Evolutionary conservation across 1,284 basidiomycete genomes (phyloP), one percentile per base, ranked within the genome.

Genomic region (Cutaneotrichosporon cavernicola): DNA sequence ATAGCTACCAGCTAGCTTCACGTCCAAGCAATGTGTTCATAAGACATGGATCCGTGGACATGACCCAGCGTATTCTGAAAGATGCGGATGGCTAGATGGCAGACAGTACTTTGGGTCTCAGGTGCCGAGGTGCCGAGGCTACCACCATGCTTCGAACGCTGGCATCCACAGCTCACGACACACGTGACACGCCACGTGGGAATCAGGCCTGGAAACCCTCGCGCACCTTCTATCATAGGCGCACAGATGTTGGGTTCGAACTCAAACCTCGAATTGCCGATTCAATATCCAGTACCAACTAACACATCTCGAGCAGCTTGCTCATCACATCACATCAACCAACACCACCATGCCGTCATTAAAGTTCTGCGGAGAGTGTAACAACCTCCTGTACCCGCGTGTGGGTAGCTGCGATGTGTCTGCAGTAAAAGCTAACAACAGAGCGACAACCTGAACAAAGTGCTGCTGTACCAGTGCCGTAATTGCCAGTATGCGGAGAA

Each of bases 401-500:
- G 85, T 85, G 49, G 58, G 78, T 69, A 21, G 32, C 34, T 22
- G 38, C 11, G 14, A n/a, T 3, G 1, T 13, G 18, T 26, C 26
- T 26, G 26, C 26, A 26, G 26, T 26, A 26, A 26, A n/a, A n/a
- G 32, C 56, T 51, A 10, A 53, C 30, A 14, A 10, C 57, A 65
- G 83, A 92, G 91, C 36, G 94, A 97, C 79, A 88, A 88, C 66
- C 86, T 89, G 69, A 89, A 92, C 57, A 87, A 90, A 62, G 87
- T 90, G 60, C 89, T 99, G 84, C 87, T 96, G 63, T 96, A 94
- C 73, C 90, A 90, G 4, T 99, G 96, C 80, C 86, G 94, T 56
- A 97, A 97, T 77, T 99, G 96, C 81, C 82, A 85, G 18, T 95
- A 91, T 78, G 88, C 91, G 68, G 92, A 97, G 80, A 87, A 89